These are phyloP conservation scores for Ambrosiella xylebori DNA, from an alignment of 2,329 filamentous ascomycete genomes.

Conservation along the genomic window DNA sequence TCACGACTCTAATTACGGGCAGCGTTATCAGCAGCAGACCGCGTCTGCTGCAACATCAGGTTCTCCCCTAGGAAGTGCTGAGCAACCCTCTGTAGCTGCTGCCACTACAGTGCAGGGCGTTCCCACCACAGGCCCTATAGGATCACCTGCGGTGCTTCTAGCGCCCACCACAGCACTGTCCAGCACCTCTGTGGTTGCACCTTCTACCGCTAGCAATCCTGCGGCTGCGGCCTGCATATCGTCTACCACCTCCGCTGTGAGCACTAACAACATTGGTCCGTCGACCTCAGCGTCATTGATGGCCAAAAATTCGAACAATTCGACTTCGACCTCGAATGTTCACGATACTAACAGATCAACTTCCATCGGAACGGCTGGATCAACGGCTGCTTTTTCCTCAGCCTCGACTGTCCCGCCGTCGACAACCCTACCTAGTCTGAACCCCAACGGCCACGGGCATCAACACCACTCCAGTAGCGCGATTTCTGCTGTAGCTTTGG, in stretches of 20 bases:
- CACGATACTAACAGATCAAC: constrained; percentile 7
- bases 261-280: constrained; percentile 31
- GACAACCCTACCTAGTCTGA: constrained; percentile 10
- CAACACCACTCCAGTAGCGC: constrained; percentile 8
- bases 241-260: not conserved
- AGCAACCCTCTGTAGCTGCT: too few relatives aligned
- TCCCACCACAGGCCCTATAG: too few relatives aligned
- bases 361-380: constrained; percentile 2
- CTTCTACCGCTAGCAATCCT: too few relatives aligned
- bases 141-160: too few relatives aligned
- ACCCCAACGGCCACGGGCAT: constrained; percentile 7
- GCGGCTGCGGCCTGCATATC: too few relatives aligned
- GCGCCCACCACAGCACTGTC: too few relatives aligned
- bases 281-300: not conserved
- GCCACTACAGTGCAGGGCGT: too few relatives aligned
- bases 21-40: too few relatives aligned
- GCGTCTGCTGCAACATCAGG: too few relatives aligned
- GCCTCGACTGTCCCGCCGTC: not conserved
- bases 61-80: too few relatives aligned
- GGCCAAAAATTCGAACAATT: not conserved
- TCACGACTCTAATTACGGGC: too few relatives aligned
- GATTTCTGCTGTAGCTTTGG: constrained; percentile 10
- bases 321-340: not conserved
- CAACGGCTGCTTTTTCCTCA: constrained; percentile 6
- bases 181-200: too few relatives aligned